Percentiles rank a stretch among this genome's conserved stretches.
These are phyloP conservation scores for Fonsecaea erecta DNA, from an alignment of 2,329 filamentous ascomycete species.

Conservation along the genomic window DNA sequence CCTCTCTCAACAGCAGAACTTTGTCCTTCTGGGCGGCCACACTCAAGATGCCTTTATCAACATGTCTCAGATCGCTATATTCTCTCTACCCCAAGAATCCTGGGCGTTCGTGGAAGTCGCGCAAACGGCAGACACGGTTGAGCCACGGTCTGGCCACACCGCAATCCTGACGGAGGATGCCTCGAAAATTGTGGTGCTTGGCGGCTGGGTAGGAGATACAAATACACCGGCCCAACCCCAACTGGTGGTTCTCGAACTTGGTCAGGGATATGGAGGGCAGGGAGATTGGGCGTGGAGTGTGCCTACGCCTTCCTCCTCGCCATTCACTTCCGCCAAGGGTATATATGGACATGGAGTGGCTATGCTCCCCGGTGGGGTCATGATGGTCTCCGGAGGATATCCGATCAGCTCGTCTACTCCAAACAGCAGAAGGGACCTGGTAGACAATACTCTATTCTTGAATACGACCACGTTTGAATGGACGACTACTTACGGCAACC, in stretches of 20 bases:
- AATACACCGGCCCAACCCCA: constrained; percentile 78
- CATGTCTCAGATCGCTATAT: constrained; percentile 88
- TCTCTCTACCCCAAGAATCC: constrained; percentile 80
- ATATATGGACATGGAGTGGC: constrained; percentile 66
- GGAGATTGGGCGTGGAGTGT: constrained; percentile 52
- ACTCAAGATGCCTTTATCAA: constrained; percentile 85
- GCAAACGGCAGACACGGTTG: constrained; percentile 56
- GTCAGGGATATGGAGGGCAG: constrained; percentile 68
- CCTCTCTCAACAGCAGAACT: constrained; percentile 74
- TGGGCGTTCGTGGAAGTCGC: constrained; percentile 82
- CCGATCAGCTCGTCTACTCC: constrained; percentile 51
- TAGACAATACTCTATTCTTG: constrained; percentile 58
- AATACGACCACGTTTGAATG: constrained; percentile 66
- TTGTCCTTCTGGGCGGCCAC: constrained; percentile 83
- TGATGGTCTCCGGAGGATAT: constrained; percentile 67
- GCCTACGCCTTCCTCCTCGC: constrained; percentile 46
- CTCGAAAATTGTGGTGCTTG: constrained; percentile 74
- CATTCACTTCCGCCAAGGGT: constrained; percentile 51
- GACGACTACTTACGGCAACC: constrained; percentile 61
- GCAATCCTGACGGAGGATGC: constrained; percentile 81
- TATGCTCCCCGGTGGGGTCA: constrained; percentile 64
- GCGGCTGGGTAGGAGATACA: constrained; percentile 90
- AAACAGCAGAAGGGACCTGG: constrained; percentile 40
- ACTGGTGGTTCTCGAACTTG: constrained; percentile 75
- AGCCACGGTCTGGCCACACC: constrained; percentile 87